These are phyloP conservation scores for Beauveria medogensis DNA, from an alignment of 2,329 filamentous ascomycete species.

Conservation along the genomic window DNA sequence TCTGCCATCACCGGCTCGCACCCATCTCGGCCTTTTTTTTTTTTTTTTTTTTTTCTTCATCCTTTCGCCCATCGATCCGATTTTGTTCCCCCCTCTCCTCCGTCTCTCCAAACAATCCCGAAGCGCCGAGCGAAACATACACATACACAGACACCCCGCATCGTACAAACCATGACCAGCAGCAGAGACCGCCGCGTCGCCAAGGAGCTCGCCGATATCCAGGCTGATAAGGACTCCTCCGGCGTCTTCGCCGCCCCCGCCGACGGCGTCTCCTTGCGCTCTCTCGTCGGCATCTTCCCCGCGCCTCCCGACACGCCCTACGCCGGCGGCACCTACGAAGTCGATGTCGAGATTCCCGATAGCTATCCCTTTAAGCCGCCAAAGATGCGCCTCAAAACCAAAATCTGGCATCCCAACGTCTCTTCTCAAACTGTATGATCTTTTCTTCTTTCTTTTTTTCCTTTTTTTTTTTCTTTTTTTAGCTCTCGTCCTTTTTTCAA, in stretches of 20 bases:
- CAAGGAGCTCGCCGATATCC: conserved; percentile 71
- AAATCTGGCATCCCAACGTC: conserved; percentile 96
- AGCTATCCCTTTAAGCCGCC: conserved; percentile 94
- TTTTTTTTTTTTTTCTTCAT: no score
- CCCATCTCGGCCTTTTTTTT: no score
- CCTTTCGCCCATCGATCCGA: no score
- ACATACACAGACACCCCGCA: background rate
- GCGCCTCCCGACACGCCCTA: conserved; percentile 93
- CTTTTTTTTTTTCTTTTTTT: no score
- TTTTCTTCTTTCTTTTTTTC: background rate
- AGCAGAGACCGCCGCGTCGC: conserved; percentile 53
- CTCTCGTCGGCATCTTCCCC: conserved; percentile 73
- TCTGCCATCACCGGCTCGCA: background rate
- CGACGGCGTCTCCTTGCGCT: conserved; percentile 63
- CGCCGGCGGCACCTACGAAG: conserved; percentile 70
- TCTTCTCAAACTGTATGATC: conserved; percentile 77
- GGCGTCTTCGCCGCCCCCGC: conserved; percentile 64
- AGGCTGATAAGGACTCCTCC: conserved; percentile 62
- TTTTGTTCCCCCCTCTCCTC: background rate
- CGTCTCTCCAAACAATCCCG: background rate
- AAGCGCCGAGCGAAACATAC: background rate
- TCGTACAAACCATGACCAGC: conserved; percentile 32
- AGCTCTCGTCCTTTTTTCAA: background rate
- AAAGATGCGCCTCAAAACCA: conserved; percentile 83
- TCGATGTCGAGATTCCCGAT: conserved; percentile 80